Evolutionary conservation across 306 rosid species (phyloP), one percentile per base, ranked within the genome.

Genomic region (Pyrus betulifolia): DNA sequence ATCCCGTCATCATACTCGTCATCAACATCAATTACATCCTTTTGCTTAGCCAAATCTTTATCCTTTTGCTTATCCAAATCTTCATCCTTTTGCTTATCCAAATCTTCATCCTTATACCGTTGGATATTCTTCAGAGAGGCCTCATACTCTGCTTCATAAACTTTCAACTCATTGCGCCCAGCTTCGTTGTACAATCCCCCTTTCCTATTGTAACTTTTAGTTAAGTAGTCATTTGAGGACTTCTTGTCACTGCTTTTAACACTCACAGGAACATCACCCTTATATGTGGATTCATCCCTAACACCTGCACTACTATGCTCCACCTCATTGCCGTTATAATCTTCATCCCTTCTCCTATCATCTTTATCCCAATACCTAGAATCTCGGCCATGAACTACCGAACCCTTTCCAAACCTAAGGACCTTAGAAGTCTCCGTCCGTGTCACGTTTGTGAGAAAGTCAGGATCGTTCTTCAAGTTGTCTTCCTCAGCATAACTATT

Each of bases 281-380:
- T 79, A 23, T 11, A 74, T 40, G 59, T 67, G 74, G 63, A 76
- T 75, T 76, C 83, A 75, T 86, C 82, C 42, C 42, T 74, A 58
- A 69, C 35, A 77, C 70, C 81, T 83, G 5, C 54, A 61, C 70
- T 82, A 59, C 57, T 70, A 72, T 81, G 82, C 73, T 87, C 86
- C 74, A 87, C 77, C 67, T 74, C 88, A 51, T 89, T 90, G 86
- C 89, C 96, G 68, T 88, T 86, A 82, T 95, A 92, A 81, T 90
- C 97, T 33, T 76, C 92, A 77, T 94, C 98, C 84, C 98, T 90
- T 78, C 98, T 90, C 86, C 98, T 82, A 84, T 94, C 97, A 89
- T 94, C 98, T 85, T 67, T 84, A 86, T 94, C 98, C 98, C 98
- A 94, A 92, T 90, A 88, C 82, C 97, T 87, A 1, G 98, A 94